phyloP scores from a whole-genome alignment of 257 asterid species.

The Jacaranda mimosifolia region DNA sequence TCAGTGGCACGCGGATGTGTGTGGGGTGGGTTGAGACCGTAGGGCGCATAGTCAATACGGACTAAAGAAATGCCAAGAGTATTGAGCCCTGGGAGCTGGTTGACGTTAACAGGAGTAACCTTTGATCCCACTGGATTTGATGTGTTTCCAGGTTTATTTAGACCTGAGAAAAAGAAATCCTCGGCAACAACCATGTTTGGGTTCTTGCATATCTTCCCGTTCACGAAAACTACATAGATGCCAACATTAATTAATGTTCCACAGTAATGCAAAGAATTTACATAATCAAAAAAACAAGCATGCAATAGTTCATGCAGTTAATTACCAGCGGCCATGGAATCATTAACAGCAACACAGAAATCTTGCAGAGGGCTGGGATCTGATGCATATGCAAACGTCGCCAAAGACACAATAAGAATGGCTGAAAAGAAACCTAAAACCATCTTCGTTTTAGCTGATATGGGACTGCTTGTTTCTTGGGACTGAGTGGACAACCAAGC shows the following conservation, averaged over 20 bases:
- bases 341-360: background rate
- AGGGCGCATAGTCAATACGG: conserved; percentile 35
- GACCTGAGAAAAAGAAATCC: background rate
- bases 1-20: background rate
- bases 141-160: background rate
- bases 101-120: conserved; percentile 4
- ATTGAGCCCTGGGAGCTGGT: conserved; percentile 30
- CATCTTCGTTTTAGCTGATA: too few species aligned
- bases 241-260: too few species aligned
- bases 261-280: too few species aligned
- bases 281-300: too few species aligned
- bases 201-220: background rate
- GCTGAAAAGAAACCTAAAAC: background rate
- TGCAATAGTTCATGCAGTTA: too few species aligned
- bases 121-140: background rate
- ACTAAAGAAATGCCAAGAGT: conserved; percentile 37
- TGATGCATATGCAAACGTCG: conserved; percentile 16
- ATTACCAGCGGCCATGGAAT: background rate
- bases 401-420: background rate
- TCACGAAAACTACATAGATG: background rate
- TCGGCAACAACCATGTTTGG: background rate
- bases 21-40: background rate
- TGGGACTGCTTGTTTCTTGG: too few species aligned
- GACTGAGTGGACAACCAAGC: too few species aligned
- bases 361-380: conserved; percentile 28